Percentiles rank a stretch among this genome's conserved stretches.
These are phyloP conservation scores for Kitagawia praeruptora DNA, from an alignment of 129 eudicot species.

Conservation along the genomic window DNA sequence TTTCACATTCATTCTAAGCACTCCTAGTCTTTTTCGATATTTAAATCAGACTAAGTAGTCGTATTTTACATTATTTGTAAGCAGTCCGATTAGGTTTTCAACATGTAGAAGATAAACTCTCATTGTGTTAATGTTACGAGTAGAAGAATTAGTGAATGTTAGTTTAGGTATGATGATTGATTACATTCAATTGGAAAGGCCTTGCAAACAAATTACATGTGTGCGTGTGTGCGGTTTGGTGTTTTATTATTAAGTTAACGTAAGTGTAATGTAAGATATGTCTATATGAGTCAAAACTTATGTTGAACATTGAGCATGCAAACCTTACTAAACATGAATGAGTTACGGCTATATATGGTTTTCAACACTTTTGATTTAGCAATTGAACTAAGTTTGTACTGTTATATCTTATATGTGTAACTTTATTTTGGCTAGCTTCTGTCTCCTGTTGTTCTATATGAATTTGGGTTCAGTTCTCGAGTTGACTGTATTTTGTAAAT, in stretches of 20 bases:
- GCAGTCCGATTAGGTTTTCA: not conserved
- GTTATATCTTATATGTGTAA: not conserved
- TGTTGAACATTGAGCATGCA: not conserved
- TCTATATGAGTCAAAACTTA: not conserved
- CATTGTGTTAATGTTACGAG: not conserved
- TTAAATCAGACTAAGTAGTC: not conserved
- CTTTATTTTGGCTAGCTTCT: not conserved
- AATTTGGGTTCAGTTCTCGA: not conserved
- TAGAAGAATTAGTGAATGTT: too few species aligned
- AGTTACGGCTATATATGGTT: not conserved
- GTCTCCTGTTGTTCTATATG: not conserved
- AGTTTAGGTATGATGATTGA: not conserved
- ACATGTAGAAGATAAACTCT: too few species aligned
- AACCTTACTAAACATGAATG: not conserved
- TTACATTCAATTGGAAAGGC: not conserved
- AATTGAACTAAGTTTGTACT: not conserved
- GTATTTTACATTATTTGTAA: too few species aligned
- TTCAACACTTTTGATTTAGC: not conserved
- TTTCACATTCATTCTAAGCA: too few species aligned
- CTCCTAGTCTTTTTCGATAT: not conserved
- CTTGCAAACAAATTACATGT: not conserved
- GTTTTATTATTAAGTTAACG: not conserved
- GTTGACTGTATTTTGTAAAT: not conserved
- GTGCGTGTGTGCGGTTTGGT: not conserved
- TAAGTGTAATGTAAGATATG: not conserved